These are phyloP conservation scores for Trichoderma parareesei DNA, from an alignment of 495 filamentous ascomycete genomes.

Conservation along the genomic window DNA sequence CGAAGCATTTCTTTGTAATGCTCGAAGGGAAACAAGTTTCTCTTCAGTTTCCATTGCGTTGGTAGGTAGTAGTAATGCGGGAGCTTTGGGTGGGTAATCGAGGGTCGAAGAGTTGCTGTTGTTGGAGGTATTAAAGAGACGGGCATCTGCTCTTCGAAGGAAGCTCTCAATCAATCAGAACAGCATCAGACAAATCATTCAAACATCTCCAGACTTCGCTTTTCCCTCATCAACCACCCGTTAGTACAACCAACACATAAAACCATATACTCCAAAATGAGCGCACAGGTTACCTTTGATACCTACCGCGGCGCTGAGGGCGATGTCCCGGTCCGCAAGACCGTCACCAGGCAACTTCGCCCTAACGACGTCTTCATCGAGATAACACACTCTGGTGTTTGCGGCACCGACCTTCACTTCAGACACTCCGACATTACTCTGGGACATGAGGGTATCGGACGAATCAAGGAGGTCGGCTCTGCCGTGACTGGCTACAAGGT, in stretches of 20 bases:
- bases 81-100: not conserved
- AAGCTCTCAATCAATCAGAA: not conserved
- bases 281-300: not conserved
- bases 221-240: not conserved
- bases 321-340: constrained; percentile 1
- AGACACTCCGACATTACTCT: constrained; percentile 65
- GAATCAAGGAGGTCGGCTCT: constrained; percentile 58
- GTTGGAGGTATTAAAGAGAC: not conserved
- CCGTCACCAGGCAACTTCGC: not conserved
- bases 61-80: not conserved
- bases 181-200: not conserved
- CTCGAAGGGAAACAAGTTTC: not conserved
- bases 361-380: constrained; percentile 65
- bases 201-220: not conserved
- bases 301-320: constrained; percentile 3
- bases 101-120: not conserved
- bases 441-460: constrained; percentile 82
- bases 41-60: not conserved
- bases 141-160: not conserved
- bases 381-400: constrained; percentile 78
- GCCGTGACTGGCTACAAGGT: constrained; percentile 52
- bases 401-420: constrained; percentile 68
- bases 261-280: not conserved
- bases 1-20: not conserved
- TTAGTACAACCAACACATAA: not conserved